phyloP scores from a whole-genome alignment of 768 basidiomycete species.

The Boletus fagicola region DNA sequence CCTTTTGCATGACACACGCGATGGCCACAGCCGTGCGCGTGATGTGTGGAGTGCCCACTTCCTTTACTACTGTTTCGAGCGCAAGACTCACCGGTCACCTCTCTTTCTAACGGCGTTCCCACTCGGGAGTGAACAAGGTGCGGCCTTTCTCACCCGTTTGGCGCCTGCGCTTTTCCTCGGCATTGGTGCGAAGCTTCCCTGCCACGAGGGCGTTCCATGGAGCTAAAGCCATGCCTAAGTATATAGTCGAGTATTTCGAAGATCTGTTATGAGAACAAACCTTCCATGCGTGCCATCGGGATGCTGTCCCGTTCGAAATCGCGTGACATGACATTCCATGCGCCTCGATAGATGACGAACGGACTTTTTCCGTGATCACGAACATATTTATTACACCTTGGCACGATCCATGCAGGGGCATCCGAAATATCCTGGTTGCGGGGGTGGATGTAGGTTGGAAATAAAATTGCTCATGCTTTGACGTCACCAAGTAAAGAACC shows the following conservation, averaged over 20 bases:
- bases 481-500: slow-evolving; percentile 37
- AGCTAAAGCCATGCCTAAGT: slow-evolving; percentile 27
- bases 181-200: slow-evolving; percentile 31
- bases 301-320: slow-evolving; percentile 55
- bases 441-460: not conserved
- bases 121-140: slow-evolving; percentile 14
- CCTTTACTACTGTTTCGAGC: slow-evolving; percentile 27
- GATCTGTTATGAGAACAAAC: slow-evolving; percentile 13
- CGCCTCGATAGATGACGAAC: slow-evolving; percentile 53
- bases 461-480: not conserved
- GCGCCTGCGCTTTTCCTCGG: slow-evolving; percentile 25
- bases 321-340: slow-evolving; percentile 42
- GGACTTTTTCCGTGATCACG: slow-evolving; percentile 46
- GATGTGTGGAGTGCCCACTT: slow-evolving; percentile 34
- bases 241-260: too few relatives aligned
- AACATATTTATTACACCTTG: slow-evolving; percentile 50
- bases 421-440: slow-evolving; percentile 37
- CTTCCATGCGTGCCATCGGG: slow-evolving; percentile 32
- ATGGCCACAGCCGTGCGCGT: too few relatives aligned
- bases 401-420: slow-evolving; percentile 47
- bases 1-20: too few relatives aligned
- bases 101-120: slow-evolving; percentile 37
- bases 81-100: slow-evolving; percentile 34
- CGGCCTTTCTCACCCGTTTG: slow-evolving; percentile 40
- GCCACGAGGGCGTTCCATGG: slow-evolving; percentile 34